Conservation (phyloP, 148 eudicot genomes). For the Persicaria maculosa region DNA sequence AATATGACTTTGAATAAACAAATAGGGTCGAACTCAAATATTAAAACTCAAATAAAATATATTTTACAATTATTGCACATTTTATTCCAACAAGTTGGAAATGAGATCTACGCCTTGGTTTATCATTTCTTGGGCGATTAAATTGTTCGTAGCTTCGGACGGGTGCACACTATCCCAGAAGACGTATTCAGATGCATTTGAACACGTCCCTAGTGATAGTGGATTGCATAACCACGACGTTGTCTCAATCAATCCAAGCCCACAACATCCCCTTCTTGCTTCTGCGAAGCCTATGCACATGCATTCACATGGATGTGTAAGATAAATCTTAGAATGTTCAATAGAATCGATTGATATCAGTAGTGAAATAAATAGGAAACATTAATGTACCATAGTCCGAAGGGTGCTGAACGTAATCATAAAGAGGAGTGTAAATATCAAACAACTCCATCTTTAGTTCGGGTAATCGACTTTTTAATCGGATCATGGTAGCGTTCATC, state of each 20-base stretch:
- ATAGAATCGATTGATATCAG: too few species aligned
- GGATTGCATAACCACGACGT: slow-evolving; percentile 75
- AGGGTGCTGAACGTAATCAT: slow-evolving; percentile 55
- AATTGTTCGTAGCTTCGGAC: slow-evolving; percentile 76
- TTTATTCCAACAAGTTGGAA: background rate
- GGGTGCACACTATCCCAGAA: slow-evolving; percentile 99
- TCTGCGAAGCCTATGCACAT: slow-evolving; percentile 55
- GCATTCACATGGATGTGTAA: too few species aligned
- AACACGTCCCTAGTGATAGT: slow-evolving; percentile 68
- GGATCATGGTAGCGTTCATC: slow-evolving; percentile 54
- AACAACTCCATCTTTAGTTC: slow-evolving; percentile 69
- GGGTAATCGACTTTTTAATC: slow-evolving; percentile 45
- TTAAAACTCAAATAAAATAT: too few species aligned
- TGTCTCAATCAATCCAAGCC: slow-evolving; percentile 77
- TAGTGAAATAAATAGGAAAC: too few species aligned
- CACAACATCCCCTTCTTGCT: slow-evolving; percentile 85
- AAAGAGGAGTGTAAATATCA: slow-evolving; percentile 74
- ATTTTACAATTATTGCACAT: too few species aligned
- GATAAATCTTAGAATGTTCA: too few species aligned
- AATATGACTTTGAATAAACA: too few species aligned
- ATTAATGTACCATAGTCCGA: slow-evolving; percentile 44
- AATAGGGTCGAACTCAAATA: too few species aligned
- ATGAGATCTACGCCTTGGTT: slow-evolving; percentile 55
- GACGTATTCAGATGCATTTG: slow-evolving; percentile 70
- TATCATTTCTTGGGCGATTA: slow-evolving; percentile 57